Evolutionary conservation across 2,329 filamentous ascomycete genomes (phyloP).

Genomic region (Aureobasidium sp.): DNA sequence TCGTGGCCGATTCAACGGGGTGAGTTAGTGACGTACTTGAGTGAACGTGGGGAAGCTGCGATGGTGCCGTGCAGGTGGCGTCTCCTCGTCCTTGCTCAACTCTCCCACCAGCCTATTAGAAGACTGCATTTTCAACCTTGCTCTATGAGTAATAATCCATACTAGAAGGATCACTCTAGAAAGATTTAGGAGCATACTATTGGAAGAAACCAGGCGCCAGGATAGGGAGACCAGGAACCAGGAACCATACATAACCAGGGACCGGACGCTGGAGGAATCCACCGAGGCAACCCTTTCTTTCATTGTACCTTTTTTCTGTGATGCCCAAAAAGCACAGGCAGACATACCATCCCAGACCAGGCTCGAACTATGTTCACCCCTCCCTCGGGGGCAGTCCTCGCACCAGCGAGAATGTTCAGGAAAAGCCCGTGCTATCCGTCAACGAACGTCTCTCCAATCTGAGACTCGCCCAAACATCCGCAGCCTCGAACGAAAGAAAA

Average conservation of each 20-base stretch:
- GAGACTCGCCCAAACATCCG: conserved; percentile 34
- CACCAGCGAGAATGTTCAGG: conserved; percentile 16
- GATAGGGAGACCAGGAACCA: background rate
- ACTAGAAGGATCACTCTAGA: background rate
- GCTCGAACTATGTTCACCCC: conserved; percentile 28
- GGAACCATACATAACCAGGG: background rate
- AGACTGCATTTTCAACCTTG: background rate
- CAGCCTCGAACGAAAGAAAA: conserved; percentile 29
- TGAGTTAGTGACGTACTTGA: background rate
- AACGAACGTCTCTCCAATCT: conserved; percentile 41
- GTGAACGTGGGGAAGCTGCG: background rate
- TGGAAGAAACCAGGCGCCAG: background rate
- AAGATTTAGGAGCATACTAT: background rate
- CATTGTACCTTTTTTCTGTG: background rate
- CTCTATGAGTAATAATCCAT: background rate
- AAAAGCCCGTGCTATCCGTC: conserved; percentile 26
- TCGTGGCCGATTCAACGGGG: background rate
- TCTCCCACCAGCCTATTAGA: background rate
- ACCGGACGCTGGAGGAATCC: background rate
- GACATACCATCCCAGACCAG: conserved; percentile 32
- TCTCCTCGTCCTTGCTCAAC: background rate
- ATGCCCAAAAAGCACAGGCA: conserved; percentile 43
- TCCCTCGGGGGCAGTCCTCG: conserved; percentile 23
- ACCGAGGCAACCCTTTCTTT: background rate
- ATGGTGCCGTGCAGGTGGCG: background rate